Percentiles rank a stretch among this genome's conserved stretches.
Conservation (phyloP, 108 stramenopile species). For the Chaetoceros tenuissimus region DNA sequence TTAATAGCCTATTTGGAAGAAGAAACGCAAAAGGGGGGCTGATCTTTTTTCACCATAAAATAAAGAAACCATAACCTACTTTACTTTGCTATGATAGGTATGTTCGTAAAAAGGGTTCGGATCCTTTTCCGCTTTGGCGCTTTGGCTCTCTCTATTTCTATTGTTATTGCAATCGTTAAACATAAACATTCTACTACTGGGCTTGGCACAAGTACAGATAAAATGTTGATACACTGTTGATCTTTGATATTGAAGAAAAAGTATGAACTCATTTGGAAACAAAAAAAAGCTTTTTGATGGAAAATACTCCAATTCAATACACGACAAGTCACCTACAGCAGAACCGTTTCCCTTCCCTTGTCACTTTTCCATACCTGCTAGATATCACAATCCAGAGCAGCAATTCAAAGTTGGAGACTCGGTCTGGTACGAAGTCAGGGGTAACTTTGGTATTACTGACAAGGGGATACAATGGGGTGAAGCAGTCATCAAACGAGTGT, state of each 20-base stretch:
- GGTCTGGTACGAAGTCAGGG: neutral
- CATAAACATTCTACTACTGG: no score
- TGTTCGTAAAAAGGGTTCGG: no score
- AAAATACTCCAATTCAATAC: neutral
- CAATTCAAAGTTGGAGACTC: neutral
- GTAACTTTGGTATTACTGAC: neutral
- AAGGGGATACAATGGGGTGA: neutral
- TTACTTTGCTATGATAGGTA: no score
- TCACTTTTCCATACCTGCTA: neutral
- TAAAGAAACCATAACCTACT: no score
- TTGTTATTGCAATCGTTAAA: no score
- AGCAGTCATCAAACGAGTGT: neutral
- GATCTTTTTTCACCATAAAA: no score
- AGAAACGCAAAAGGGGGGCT: no score
- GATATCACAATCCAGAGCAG: neutral
- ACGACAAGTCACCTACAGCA: neutral
- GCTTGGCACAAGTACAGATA: no score
- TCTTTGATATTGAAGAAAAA: neutral
- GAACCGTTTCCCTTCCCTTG: neutral
- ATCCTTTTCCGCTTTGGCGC: no score
- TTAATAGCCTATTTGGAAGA: no score
- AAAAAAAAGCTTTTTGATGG: neutral
- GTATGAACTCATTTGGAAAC: neutral
- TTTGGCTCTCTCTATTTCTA: no score
- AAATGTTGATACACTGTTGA: neutral